phyloP scores from a whole-genome alignment of 768 basidiomycete genomes.

The Kwoniella botswanensis region DNA sequence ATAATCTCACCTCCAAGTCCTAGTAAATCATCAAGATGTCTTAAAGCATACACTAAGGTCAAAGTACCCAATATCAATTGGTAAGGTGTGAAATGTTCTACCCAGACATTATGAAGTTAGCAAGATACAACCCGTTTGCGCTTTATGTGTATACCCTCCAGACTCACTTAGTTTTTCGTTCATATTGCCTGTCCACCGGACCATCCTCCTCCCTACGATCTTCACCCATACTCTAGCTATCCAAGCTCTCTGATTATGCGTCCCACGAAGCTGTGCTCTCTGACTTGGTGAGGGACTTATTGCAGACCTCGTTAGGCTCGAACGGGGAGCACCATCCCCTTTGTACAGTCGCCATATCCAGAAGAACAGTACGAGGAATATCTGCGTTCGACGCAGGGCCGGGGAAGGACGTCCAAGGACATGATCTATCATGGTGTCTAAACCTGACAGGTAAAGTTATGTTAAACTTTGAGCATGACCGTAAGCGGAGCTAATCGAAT shows the following conservation, averaged over 20 bases:
- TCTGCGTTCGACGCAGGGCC: slow-evolving; percentile 90
- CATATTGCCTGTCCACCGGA: slow-evolving; percentile 44
- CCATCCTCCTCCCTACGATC: slow-evolving; percentile 36
- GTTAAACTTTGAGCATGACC: too few relatives aligned
- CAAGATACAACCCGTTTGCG: neutral
- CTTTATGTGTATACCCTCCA: neutral
- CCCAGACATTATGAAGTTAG: too few relatives aligned
- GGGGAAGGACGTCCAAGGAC: slow-evolving; percentile 83
- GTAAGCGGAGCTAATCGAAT: too few relatives aligned
- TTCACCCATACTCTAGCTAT: slow-evolving; percentile 34
- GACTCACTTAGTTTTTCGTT: slow-evolving; percentile 53
- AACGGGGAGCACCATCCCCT: slow-evolving; percentile 59
- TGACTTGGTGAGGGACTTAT: slow-evolving; percentile 27
- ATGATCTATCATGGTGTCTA: slow-evolving; percentile 84
- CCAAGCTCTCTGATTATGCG: slow-evolving; percentile 30
- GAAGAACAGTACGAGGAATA: slow-evolving; percentile 87
- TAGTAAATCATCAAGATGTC: slow-evolving; percentile 82
- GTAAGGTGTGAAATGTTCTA: slow-evolving; percentile 92
- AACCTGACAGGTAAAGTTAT: too few relatives aligned
- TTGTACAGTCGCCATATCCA: slow-evolving; percentile 81
- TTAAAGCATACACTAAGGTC: slow-evolving; percentile 78
- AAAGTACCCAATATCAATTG: slow-evolving; percentile 86
- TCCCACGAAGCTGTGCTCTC: slow-evolving; percentile 22
- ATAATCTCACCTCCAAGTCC: slow-evolving; percentile 73
- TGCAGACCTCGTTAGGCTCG: slow-evolving; percentile 22